A percentile compares a stretch with the other conserved stretches of the same genome.
Conservation (phyloP, 2,329 filamentous ascomycete species). For the Xylariaceae sp. region DNA sequence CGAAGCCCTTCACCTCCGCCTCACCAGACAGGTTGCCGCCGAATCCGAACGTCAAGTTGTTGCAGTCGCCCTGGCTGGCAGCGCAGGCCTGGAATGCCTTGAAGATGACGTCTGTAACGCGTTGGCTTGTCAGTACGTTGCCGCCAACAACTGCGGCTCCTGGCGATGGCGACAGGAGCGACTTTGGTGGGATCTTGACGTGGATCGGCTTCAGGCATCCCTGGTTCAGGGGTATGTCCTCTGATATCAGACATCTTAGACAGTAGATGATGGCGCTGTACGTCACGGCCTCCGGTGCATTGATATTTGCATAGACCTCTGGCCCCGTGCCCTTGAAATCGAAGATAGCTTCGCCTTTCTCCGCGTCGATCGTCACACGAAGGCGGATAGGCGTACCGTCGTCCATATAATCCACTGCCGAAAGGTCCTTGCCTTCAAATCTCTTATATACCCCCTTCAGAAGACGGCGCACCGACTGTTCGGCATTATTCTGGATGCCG, state of each 20-base stretch:
- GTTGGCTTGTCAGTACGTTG: constrained; percentile 70
- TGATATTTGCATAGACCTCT: constrained; percentile 70
- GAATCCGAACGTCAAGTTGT: constrained; percentile 75
- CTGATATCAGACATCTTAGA: constrained; percentile 66
- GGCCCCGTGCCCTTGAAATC: constrained; percentile 72
- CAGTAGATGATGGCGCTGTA: constrained; percentile 79
- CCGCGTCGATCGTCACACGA: constrained; percentile 65
- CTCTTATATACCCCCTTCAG: constrained; percentile 63
- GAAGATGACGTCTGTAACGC: constrained; percentile 73
- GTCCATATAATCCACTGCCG: constrained; percentile 72
- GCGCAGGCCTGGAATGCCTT: constrained; percentile 71
- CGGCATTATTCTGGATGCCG: constrained; percentile 70
- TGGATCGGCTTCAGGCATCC: constrained; percentile 69
- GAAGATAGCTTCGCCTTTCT: constrained; percentile 69
- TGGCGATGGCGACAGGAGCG: constrained; percentile 66
- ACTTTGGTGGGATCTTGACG: constrained; percentile 63
- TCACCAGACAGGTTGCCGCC: constrained; percentile 57
- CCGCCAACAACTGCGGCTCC: constrained; percentile 73
- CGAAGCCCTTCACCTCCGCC: constrained; percentile 61
- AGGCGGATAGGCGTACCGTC: constrained; percentile 70
- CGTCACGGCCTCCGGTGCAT: constrained; percentile 71
- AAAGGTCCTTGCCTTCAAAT: constrained; percentile 64
- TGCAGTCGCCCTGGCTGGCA: constrained; percentile 69
- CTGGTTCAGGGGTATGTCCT: constrained; percentile 75
- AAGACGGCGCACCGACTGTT: constrained; percentile 63